Evolutionary conservation across 2,329 filamentous ascomycete genomes (phyloP).

Genomic region (Taxawa tesnikishii): DNA sequence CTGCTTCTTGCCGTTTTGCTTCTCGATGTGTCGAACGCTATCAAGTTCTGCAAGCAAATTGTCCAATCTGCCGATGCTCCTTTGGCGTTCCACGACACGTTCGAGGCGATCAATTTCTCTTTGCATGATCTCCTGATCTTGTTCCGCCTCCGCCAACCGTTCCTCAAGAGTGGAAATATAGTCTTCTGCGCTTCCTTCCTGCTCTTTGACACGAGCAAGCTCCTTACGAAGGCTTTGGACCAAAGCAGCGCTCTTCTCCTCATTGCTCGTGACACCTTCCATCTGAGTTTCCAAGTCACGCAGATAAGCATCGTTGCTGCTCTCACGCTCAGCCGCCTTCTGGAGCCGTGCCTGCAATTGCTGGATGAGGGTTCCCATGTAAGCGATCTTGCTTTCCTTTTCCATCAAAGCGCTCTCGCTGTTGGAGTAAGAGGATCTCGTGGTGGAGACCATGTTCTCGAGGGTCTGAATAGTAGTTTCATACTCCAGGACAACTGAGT

Average conservation of each 20-base stretch:
- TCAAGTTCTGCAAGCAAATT: conserved; percentile 86
- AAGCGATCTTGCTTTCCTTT: conserved; percentile 86
- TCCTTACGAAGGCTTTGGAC: conserved; percentile 85
- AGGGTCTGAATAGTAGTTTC: conserved; percentile 96
- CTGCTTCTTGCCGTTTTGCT: conserved; percentile 14
- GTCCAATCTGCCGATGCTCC: conserved; percentile 88
- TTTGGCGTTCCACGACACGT: conserved; percentile 87
- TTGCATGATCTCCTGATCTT: conserved; percentile 93
- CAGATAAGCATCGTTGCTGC: conserved; percentile 83
- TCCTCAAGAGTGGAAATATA: conserved; percentile 97
- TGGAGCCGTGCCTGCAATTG: conserved; percentile 85
- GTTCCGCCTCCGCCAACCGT: conserved; percentile 85
- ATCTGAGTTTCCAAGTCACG: conserved; percentile 85
- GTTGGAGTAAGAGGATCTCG: conserved; percentile 66
- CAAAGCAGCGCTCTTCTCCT: conserved; percentile 82
- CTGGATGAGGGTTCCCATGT: conserved; percentile 80
- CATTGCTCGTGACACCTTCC: conserved; percentile 78
- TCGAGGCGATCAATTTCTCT: conserved; percentile 89
- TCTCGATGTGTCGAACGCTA: conserved; percentile 31
- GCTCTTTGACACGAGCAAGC: conserved; percentile 75
- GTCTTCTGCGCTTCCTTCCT: conserved; percentile 81
- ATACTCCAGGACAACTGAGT: conserved; percentile 92
- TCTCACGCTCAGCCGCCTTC: conserved; percentile 83
- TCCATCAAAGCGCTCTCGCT: conserved; percentile 83
- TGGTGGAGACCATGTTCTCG: conserved; percentile 82